phyloP scores from a whole-genome alignment of 106 monocot genomes.

The Narthecium ossifragum region DNA sequence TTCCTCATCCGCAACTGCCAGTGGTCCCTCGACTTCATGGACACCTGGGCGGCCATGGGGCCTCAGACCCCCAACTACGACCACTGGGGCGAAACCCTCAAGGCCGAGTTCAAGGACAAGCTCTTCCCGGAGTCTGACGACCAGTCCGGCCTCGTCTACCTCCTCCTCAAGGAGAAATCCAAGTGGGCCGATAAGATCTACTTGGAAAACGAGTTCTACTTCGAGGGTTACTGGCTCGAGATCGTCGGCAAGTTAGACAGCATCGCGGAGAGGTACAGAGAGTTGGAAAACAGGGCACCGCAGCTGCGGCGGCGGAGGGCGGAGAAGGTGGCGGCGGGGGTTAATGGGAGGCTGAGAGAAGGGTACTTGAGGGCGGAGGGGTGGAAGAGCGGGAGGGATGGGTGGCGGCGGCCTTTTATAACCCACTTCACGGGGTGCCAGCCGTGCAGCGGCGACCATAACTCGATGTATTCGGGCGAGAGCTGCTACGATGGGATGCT shows the following conservation, averaged over 20 bases:
- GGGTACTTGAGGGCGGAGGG: conserved; percentile 6
- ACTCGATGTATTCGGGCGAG: conserved; percentile 44
- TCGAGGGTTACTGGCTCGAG: conserved; percentile 85
- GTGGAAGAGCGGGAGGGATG: conserved; percentile 5
- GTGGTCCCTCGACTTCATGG: conserved; percentile 88
- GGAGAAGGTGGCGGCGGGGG: conserved; percentile 30
- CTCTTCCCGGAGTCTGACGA: conserved; percentile 66
- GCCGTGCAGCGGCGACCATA: conserved; percentile 74
- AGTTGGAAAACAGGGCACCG: conserved; percentile 29
- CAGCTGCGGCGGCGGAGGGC: conserved; percentile 39
- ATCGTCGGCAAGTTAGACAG: conserved; percentile 49
- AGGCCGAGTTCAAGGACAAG: conserved; percentile 50
- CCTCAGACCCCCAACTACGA: conserved; percentile 58
- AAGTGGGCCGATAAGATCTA: conserved; percentile 55
- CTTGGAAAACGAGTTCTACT: conserved; percentile 61
- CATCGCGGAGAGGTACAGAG: conserved; percentile 28
- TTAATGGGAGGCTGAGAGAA: conserved; percentile 19
- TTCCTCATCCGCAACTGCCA: conserved; percentile 93
- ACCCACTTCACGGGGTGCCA: conserved; percentile 97
- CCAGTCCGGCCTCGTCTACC: conserved; percentile 69
- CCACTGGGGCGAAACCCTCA: conserved; percentile 48
- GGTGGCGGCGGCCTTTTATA: conserved; percentile 56
- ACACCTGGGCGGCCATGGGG: conserved; percentile 64
- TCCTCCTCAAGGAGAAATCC: conserved; percentile 40
- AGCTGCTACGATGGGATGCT: conserved; percentile 50